Conservation (phyloP, 1,139 yeast species). For the Hansenula lynferdii region DNA sequence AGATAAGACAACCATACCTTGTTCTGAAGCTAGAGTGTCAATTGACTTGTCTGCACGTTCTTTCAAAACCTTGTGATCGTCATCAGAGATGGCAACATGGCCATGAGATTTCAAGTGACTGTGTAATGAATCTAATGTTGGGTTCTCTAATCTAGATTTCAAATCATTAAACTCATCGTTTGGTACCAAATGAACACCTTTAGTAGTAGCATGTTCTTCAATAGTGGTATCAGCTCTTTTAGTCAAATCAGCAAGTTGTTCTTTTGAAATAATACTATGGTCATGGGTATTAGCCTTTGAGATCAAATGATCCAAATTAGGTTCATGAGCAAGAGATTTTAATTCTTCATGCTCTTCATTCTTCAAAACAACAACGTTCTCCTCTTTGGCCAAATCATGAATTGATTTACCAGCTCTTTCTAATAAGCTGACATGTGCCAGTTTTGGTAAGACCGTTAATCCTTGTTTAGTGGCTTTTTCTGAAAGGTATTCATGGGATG, state of each 20-base stretch:
- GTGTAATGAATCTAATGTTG: constrained; percentile 28
- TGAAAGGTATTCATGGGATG: constrained; percentile 22
- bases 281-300: constrained; percentile 23
- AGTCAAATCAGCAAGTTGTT: constrained; percentile 24
- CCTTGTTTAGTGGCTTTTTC: constrained; percentile 26
- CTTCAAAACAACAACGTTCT: constrained; percentile 25
- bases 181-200: constrained; percentile 28
- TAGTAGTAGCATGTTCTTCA: constrained; percentile 18
- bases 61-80: constrained; percentile 22
- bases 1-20: constrained; percentile 27
- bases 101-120: constrained; percentile 18
- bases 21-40: constrained; percentile 27
- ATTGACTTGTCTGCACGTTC: constrained; percentile 28
- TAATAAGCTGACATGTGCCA: constrained; percentile 19
- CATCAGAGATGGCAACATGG: constrained; percentile 19
- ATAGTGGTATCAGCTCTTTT: constrained; percentile 27
- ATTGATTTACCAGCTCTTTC: constrained; percentile 25
- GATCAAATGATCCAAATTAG: constrained; percentile 24
- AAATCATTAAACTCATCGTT: constrained; percentile 26
- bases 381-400: constrained; percentile 21
- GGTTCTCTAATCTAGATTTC: constrained; percentile 26
- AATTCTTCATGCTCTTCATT: constrained; percentile 21
- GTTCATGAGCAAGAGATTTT: constrained; percentile 22
- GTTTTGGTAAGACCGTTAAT: constrained; percentile 27
- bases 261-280: constrained; percentile 23